phyloP scores from a whole-genome alignment of 2,329 filamentous ascomycete species.

The Cryphonectria japonica region DNA sequence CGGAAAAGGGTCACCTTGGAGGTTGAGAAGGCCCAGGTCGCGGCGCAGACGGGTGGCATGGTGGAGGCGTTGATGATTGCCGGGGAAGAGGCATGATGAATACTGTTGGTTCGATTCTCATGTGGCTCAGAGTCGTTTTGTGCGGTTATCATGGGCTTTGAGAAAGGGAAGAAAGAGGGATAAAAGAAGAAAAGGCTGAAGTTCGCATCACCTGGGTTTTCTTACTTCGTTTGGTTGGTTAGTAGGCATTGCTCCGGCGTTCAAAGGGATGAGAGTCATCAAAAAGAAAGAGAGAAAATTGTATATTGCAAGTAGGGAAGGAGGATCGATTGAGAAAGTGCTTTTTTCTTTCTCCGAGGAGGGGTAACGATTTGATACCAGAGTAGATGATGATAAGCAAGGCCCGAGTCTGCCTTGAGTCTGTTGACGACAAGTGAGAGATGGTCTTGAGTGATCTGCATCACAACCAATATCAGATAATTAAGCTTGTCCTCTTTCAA shows the following conservation, averaged over 20 bases:
- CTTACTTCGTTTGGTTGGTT: neutral
- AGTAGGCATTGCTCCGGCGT: conserved; percentile 28
- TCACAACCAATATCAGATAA: neutral
- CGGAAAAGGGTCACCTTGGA: conserved; percentile 73
- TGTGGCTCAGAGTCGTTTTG: neutral
- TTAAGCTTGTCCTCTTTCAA: neutral
- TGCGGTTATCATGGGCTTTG: neutral
- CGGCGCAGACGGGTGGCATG: conserved; percentile 85
- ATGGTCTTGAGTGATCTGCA: neutral
- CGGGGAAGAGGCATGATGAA: conserved; percentile 22
- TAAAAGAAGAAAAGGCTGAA: neutral
- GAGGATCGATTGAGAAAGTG: neutral
- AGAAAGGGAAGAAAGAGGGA: neutral
- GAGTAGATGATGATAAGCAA: neutral
- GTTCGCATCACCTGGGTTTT: neutral
- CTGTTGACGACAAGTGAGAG: neutral
- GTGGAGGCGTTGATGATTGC: conserved; percentile 69
- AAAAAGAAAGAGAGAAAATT: conserved; percentile 1
- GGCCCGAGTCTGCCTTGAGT: neutral
- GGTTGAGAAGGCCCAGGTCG: conserved; percentile 82
- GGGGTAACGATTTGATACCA: conserved; percentile 27
- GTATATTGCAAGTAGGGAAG: neutral
- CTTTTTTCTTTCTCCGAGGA: neutral
- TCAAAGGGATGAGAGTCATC: conserved; percentile 9
- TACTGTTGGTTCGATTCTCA: neutral